These are phyloP conservation scores for Suillus luteus DNA, from an alignment of 768 basidiomycete species.

Conservation along the genomic window DNA sequence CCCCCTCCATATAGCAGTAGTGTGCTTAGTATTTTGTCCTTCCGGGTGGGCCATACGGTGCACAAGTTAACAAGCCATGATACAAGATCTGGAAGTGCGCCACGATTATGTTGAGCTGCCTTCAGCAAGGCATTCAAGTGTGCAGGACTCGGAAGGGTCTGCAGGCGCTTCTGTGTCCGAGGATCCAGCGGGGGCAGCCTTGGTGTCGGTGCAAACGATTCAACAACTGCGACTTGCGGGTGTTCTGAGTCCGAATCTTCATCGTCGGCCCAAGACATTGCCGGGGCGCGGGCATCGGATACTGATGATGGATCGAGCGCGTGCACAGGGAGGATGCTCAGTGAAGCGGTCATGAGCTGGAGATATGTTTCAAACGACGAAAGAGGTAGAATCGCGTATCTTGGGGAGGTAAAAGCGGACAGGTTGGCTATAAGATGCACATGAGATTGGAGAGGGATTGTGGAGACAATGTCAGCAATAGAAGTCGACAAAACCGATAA, in stretches of 20 bases:
- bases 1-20: conserved; percentile 54
- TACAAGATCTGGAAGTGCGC: conserved; percentile 50
- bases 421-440: conserved; percentile 76
- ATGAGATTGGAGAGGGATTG: conserved; percentile 33
- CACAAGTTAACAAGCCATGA: conserved; percentile 58
- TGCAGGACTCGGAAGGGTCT: conserved; percentile 50
- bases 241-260: conserved; percentile 45
- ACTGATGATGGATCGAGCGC: conserved; percentile 48
- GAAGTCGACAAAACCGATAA: conserved; percentile 36
- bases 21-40: conserved; percentile 58
- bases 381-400: conserved; percentile 52
- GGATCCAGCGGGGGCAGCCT: conserved; percentile 50
- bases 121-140: conserved; percentile 61
- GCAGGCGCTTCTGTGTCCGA: conserved; percentile 64
- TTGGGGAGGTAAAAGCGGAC: conserved; percentile 60
- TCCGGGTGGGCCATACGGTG: conserved; percentile 58
- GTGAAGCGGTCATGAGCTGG: conserved; percentile 48
- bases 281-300: conserved; percentile 15
- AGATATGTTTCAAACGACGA: conserved; percentile 55
- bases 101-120: conserved; percentile 41
- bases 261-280: conserved; percentile 30
- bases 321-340: conserved; percentile 55
- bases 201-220: conserved; percentile 31
- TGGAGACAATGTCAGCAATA: conserved; percentile 32
- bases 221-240: conserved; percentile 38